Base-by-base conservation (phyloP, 495 filamentous ascomycete species). In the Penicillium odoratum region DNA sequence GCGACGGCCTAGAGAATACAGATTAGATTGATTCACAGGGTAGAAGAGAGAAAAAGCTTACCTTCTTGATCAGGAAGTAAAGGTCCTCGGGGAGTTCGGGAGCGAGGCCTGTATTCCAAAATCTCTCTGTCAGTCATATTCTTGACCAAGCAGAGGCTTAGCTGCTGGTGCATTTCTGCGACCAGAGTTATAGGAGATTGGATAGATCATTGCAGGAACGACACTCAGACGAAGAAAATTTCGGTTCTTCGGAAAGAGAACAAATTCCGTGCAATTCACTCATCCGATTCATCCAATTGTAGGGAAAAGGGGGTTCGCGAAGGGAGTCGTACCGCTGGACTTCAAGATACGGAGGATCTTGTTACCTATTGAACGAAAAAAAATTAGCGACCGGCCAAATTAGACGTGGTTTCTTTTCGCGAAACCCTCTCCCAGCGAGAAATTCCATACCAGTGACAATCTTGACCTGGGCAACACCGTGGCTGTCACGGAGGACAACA, bases 31-130 rank as follows among this genome's bases (percentile, higher is more conserved):
- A 40, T 47, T n/a, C 7, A 49, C 26, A 36, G 60, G 40, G n/a
- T 8, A 33, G 10, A 25, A 46, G 44, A 18, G 43, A 40, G 28
- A 57, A 2, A 34, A 34, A 34, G 30, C 77, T 65, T 75, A 93
- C 93, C 90, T 98, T 98, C 88, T 97, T 97, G 87, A 98, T 98
- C 75, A 98, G 86, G 89, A 93, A 90, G 85, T 91, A 91, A 56
- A 98, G 87, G 78, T 98, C 95, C 84, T 98, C 94, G 64, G 94
- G 94, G 66, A 98, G 87, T 74, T 96, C 91, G 67, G 95, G 95
- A 62, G 93, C 93, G 74, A 98, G 90, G 82, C 95, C 94, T 98
- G 78, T 80, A 70, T 74, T 67, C 56, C 60, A 75, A 81, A 77
- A 86, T 95, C 92, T 83, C 92, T 95, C 91, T 83, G 90, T 97